Conservation (phyloP, 805 yeast genomes). For the Cyberlindnera mycetangii region DNA sequence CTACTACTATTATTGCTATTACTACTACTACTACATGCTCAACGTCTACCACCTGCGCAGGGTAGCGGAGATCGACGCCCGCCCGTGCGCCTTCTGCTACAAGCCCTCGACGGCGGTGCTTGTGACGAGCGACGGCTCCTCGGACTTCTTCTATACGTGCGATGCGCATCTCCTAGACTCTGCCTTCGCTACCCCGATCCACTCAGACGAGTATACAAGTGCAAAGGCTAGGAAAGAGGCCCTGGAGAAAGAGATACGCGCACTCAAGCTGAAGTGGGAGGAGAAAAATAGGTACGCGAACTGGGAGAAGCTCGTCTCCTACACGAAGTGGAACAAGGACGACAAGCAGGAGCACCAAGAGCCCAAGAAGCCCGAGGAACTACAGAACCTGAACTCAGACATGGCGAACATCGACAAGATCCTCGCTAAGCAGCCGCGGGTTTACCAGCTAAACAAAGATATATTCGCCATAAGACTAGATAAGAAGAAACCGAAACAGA, state of each 20-base stretch:
- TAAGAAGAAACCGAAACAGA: slow-evolving; percentile 25
- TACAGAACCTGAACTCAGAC: slow-evolving; percentile 12
- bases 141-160: slow-evolving; percentile 29
- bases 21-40: slow-evolving; percentile 12
- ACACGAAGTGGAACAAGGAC: slow-evolving; percentile 17
- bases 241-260: slow-evolving; percentile 21
- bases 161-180: slow-evolving; percentile 26
- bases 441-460: slow-evolving; percentile 36
- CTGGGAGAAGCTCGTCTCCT: slow-evolving; percentile 26
- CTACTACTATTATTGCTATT: no score
- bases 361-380: slow-evolving; percentile 11
- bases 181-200: slow-evolving; percentile 24
- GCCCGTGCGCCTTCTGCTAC: slow-evolving; percentile 28
- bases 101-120: slow-evolving; percentile 27
- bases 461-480: slow-evolving; percentile 39
- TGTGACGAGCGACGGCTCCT: slow-evolving; percentile 22
- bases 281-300: slow-evolving; percentile 26
- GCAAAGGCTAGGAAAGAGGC: slow-evolving; percentile 21
- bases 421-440: slow-evolving; percentile 34
- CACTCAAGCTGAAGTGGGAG: slow-evolving; percentile 25
- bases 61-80: slow-evolving; percentile 20
- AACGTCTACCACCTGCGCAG: slow-evolving; percentile 24
- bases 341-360: slow-evolving; percentile 2
- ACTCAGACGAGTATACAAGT: slow-evolving; percentile 22
- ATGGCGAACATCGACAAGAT: slow-evolving; percentile 12